Percentiles rank a stretch among this genome's conserved stretches.
These are phyloP conservation scores for Austropuccinia psidii DNA, from an alignment of 1,284 basidiomycete genomes.

Conservation along the genomic window DNA sequence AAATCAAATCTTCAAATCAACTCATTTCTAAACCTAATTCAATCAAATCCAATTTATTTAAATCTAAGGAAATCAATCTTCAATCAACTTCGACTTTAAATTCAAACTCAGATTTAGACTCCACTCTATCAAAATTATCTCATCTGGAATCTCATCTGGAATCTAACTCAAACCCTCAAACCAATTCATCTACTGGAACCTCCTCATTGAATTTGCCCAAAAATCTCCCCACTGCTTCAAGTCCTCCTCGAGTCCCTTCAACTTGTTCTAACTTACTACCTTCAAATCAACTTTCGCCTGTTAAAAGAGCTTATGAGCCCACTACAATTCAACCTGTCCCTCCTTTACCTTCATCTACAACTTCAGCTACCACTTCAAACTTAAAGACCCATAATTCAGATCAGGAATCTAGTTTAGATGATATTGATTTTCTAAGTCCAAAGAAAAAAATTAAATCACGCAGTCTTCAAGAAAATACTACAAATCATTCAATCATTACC, in stretches of 20 bases:
- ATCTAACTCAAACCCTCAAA: not conserved
- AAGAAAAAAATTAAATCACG: constrained; percentile 6
- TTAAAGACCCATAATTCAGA: not conserved
- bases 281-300: not conserved
- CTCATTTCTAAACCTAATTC: not conserved
- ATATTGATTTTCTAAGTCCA: constrained; percentile 25
- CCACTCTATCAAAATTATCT: too few relatives aligned
- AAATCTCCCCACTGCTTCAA: too few relatives aligned
- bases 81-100: not conserved
- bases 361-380: not conserved
- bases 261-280: not conserved
- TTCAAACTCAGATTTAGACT: not conserved
- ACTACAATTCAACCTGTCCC: constrained; percentile 14
- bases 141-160: too few relatives aligned
- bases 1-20: not conserved
- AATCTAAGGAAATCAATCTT: not conserved
- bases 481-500: not conserved
- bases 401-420: constrained; percentile 21
- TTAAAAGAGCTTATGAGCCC: not conserved
- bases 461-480: too few relatives aligned
- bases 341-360: not conserved
- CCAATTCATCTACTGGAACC: not conserved
- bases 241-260: too few relatives aligned
- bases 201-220: too few relatives aligned
- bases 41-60: not conserved